Percentiles rank a stretch among this genome's conserved stretches.
These are phyloP conservation scores for Amanita subjunquillea DNA, from an alignment of 768 basidiomycete genomes.

Conservation along the genomic window DNA sequence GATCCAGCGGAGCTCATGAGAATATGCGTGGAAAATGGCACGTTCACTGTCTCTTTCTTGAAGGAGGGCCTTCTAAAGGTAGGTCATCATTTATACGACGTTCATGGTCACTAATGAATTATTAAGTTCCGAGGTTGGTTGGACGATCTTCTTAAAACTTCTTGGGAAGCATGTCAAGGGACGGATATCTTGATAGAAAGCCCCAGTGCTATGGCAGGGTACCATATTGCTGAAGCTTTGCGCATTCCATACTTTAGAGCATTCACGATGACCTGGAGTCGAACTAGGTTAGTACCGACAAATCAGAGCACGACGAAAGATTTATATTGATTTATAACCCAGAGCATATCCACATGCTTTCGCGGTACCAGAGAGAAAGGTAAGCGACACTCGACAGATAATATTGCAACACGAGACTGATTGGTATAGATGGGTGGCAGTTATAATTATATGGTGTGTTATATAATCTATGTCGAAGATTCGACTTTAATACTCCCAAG, in stretches of 20 bases:
- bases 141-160: conserved; percentile 88
- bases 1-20: conserved; percentile 98
- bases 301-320: not conserved
- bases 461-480: conserved; percentile 1
- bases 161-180: conserved; percentile 94
- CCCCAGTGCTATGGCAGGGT: conserved; percentile 95
- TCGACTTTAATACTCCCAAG: conserved; percentile 21
- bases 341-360: conserved; percentile 97
- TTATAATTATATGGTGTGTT: conserved; percentile 92
- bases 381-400: conserved; percentile 14
- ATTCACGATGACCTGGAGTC: conserved; percentile 97
- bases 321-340: not conserved
- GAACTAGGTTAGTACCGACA: conserved; percentile 52
- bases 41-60: conserved; percentile 90
- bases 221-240: conserved; percentile 93
- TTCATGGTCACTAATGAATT: not conserved
- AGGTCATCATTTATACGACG: not conserved
- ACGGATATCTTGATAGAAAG: conserved; percentile 92
- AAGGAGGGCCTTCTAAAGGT: conserved; percentile 87
- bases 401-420: not conserved
- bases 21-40: conserved; percentile 97
- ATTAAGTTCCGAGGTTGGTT: conserved; percentile 94
- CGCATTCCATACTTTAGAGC: conserved; percentile 90
- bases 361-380: conserved; percentile 93
- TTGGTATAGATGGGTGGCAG: conserved; percentile 75